phyloP scores from a whole-genome alignment of 2,329 filamentous ascomycete species.

The Aureobasidium leucospermi region DNA sequence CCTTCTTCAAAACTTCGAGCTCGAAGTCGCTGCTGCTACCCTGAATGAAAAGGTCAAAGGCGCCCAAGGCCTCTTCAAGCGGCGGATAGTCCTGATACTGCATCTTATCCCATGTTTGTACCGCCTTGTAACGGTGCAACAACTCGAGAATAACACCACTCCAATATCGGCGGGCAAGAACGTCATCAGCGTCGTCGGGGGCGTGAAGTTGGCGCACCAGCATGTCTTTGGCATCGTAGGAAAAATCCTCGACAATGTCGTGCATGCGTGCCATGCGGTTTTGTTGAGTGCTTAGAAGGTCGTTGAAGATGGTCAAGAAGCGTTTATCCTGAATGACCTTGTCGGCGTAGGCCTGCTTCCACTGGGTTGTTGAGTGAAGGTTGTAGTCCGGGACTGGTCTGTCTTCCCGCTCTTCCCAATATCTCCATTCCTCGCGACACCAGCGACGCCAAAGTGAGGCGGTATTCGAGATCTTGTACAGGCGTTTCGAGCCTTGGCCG shows the following conservation, averaged over 20 bases:
- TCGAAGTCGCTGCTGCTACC: conserved; percentile 62
- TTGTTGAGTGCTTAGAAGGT: conserved; percentile 63
- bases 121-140: conserved; percentile 71
- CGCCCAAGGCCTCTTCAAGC: conserved; percentile 68
- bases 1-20: conserved; percentile 53
- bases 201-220: conserved; percentile 59
- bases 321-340: conserved; percentile 29
- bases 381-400: conserved; percentile 41
- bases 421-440: conserved; percentile 61
- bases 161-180: conserved; percentile 71
- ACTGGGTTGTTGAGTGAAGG: conserved; percentile 38
- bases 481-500: conserved; percentile 54
- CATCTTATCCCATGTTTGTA: conserved; percentile 66
- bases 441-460: conserved; percentile 73
- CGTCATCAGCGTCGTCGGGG: conserved; percentile 58
- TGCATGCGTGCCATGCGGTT: conserved; percentile 63
- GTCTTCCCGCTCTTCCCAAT: conserved; percentile 68
- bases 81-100: conserved; percentile 44
- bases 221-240: conserved; percentile 84
- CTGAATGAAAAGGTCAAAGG: conserved; percentile 85
- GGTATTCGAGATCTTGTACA: conserved; percentile 60
- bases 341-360: conserved; percentile 52
- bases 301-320: conserved; percentile 46
- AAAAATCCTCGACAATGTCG: conserved; percentile 57
- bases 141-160: conserved; percentile 66